These are phyloP conservation scores for Spirogloea muscicola DNA, from an alignment of 139 green algal species.

Conservation along the genomic window DNA sequence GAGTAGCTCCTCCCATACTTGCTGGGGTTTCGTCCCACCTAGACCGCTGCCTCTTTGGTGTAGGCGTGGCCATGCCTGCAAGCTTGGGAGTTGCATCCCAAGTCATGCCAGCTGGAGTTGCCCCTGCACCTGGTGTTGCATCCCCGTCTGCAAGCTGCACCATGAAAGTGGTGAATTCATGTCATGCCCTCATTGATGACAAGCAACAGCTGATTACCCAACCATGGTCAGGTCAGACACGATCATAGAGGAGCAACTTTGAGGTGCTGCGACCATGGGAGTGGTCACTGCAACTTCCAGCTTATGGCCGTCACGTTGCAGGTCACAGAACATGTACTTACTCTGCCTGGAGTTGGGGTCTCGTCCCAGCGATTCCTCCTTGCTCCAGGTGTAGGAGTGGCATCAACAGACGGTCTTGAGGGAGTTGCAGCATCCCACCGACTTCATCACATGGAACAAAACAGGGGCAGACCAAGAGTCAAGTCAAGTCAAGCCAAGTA, in stretches of 20 bases:
- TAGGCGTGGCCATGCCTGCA: conserved; percentile 21
- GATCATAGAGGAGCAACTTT: too few species aligned
- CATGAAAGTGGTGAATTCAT: too few species aligned
- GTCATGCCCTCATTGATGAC: too few species aligned
- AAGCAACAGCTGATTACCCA: too few species aligned
- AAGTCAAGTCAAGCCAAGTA: too few species aligned
- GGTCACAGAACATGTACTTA: too few species aligned
- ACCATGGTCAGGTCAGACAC: too few species aligned
- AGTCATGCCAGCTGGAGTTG: conserved; percentile 39
- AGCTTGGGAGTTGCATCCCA: conserved; percentile 50
- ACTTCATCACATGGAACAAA: conserved; percentile 41
- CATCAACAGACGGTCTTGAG: conserved; percentile 34
- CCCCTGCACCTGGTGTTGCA: conserved; percentile 38
- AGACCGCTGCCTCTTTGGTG: conserved; percentile 54
- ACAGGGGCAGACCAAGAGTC: too few species aligned
- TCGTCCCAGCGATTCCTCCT: conserved; percentile 53
- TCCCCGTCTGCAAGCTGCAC: conserved; percentile 15
- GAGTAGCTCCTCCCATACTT: conserved; percentile 62
- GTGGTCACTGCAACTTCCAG: too few species aligned
- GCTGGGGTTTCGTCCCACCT: conserved; percentile 84
- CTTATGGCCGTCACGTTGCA: too few species aligned
- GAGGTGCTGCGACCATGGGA: too few species aligned
- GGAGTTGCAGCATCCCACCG: conserved; percentile 74
- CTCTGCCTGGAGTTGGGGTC: conserved; percentile 40
- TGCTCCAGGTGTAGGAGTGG: conserved; percentile 49